Base-by-base conservation (phyloP, 192 early-diverging fungal genomes). In the Phycomyces nitens region DNA sequence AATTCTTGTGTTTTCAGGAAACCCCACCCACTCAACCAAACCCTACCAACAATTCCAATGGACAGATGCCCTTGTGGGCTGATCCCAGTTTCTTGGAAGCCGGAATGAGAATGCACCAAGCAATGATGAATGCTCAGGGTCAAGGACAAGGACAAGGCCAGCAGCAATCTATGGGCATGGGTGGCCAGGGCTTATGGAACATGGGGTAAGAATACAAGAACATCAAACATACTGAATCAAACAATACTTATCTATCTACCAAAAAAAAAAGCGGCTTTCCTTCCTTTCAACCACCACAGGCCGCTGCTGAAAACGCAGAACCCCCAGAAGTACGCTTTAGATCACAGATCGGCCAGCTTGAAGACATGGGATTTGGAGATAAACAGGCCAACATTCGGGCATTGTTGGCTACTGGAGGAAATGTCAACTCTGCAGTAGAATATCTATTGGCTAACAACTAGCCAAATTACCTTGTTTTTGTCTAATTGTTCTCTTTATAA, bases 351-450 rank as follows among this genome's bases (percentile, higher is more conserved):
- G 81, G 73, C 14, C 87, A 87, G 60, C 72, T 98, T 39, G 86
- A 92, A 63, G 94, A 97, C 59, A 98, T 98, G 96, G 96, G 96
- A 20, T 98, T 98, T 68, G 75, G 80, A 56, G 91, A 95, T 74
- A 85, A 84, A 29, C 77, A 79, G 20, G 85, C 87, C 60, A 98
- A 98, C 76, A 77, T 98, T 27, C 81, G 90, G 12, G 95, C 94
- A 9, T 77, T 98, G 42, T 84, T 91, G 42, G 84, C 84, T 29
- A 86, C 92, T 11, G 83, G 91, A 34, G 96, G 96, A 22, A 91
- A 96, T 70, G 88, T 97, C 41, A 78, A 87, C 54, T 84, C 85
- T 18, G 95, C 96, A 7, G 84, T 98, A 43, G 94, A 94, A 71
- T 84, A 77, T 51, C 62, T 92, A 18, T 71, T 92, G 27, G 49